A percentile compares a stretch with the other conserved stretches of the same genome.
Conservation (phyloP, 768 basidiomycete species). For the Tricholoma sp. region DNA sequence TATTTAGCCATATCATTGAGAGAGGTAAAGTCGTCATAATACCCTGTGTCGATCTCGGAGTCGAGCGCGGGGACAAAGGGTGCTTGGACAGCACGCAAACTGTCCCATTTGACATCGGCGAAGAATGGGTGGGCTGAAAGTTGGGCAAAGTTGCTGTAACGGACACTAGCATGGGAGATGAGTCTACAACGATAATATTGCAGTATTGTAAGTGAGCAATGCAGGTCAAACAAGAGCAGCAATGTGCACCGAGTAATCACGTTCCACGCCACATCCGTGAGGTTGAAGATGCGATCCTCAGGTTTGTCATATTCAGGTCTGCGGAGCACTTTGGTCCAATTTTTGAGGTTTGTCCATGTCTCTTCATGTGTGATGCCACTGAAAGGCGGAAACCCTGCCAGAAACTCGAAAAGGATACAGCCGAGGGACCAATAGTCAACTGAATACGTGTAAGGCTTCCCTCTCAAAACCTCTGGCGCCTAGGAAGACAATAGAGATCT, state of each 20-base stretch:
- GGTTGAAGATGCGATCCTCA: slow-evolving; percentile 95
- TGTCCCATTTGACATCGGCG: slow-evolving; percentile 66
- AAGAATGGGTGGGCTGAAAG: slow-evolving; percentile 85
- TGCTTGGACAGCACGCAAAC: slow-evolving; percentile 68
- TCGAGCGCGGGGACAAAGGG: slow-evolving; percentile 96
- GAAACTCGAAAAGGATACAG: slow-evolving; percentile 96
- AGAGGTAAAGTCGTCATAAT: slow-evolving; percentile 88
- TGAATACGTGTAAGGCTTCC: slow-evolving; percentile 91
- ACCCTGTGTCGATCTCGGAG: slow-evolving; percentile 91
- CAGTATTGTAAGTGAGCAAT: not conserved
- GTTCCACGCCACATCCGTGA: slow-evolving; percentile 92
- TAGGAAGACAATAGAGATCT: slow-evolving; percentile 10
- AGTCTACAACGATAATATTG: slow-evolving; percentile 40
- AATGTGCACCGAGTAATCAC: slow-evolving; percentile 72
- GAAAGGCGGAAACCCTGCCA: slow-evolving; percentile 97
- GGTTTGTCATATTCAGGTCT: slow-evolving; percentile 93
- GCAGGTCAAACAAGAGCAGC: not conserved
- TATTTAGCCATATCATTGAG: slow-evolving; percentile 98
- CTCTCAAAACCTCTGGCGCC: slow-evolving; percentile 88
- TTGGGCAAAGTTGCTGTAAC: slow-evolving; percentile 70
- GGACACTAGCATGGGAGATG: slow-evolving; percentile 81
- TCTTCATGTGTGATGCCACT: slow-evolving; percentile 94
- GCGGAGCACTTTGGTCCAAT: slow-evolving; percentile 91
- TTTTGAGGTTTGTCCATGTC: slow-evolving; percentile 98
- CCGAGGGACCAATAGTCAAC: slow-evolving; percentile 99